Base-by-base conservation (phyloP, 2,329 filamentous ascomycete species). In the Sporothrix luriei region DNA sequence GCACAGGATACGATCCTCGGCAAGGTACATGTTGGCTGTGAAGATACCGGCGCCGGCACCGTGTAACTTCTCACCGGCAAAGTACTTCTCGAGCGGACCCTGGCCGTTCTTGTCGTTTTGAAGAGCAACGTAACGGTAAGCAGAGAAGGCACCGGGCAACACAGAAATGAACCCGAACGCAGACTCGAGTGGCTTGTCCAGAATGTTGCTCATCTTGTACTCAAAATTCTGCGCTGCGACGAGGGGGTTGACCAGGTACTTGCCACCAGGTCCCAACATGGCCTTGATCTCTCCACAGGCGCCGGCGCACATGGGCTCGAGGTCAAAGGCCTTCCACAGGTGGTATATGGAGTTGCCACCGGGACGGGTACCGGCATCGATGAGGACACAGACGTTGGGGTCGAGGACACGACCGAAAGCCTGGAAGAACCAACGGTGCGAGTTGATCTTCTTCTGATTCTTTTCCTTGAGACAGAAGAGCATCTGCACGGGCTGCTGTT, bases 401-500 rank as follows among this genome's bases (percentile, higher is more conserved):
- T 98, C 91, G 57, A 99, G 82, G 3, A 98, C 91, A 26, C 90
- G 88, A 43, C 95, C 95, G 78, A 99, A 99, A 0, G 94, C 95
- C 75, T 96, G 91, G 85, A 99, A 99, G 83, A 99, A 98, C 95
- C 95, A 99, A 78, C 95, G 86, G 79, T 99, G 95, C 0, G 95
- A 98, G 79, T 99, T 99, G 87, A 99, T 99, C 85, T 99, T 99
- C 84, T 99, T 99, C 82, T 97, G 94, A 78, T 99, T 99, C 87
- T 97, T 98, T 78, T 99, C 95, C 83, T 99, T 99, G 72, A 99
- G 81, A 79, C 95, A 99, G 84, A 99, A 99, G 4, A 99, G 87
- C 83, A 99, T 91, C 82, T 99, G 95, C 2, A 99, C 92, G 0
- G 95, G 94, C 72, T 95, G 93, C 71, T 91, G 91, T 76, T 93